Conservation (phyloP, 495 filamentous ascomycete species). For the Penicillium alfredii region DNA sequence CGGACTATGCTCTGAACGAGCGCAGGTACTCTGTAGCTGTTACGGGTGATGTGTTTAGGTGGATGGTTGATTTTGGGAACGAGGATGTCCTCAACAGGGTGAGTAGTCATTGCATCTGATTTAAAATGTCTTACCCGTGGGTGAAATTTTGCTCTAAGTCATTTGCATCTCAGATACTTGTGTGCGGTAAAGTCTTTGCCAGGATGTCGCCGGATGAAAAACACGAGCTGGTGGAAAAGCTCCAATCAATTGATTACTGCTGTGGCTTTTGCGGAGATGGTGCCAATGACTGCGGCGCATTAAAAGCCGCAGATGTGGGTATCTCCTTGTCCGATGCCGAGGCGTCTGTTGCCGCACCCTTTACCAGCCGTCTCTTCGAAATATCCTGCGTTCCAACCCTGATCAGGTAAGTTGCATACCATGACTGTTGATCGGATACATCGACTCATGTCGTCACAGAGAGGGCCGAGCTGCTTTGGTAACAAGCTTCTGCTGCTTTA, state of each 20-base stretch:
- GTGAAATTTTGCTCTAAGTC: no score
- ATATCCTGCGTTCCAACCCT: slow-evolving; percentile 94
- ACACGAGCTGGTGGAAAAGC: slow-evolving; percentile 93
- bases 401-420: slow-evolving; percentile 53
- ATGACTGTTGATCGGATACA: slow-evolving; percentile 2
- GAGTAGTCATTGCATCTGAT: slow-evolving; percentile 11
- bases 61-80: slow-evolving; percentile 86
- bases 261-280: slow-evolving; percentile 97
- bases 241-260: slow-evolving; percentile 94
- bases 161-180: slow-evolving; percentile 60
- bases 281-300: slow-evolving; percentile 94
- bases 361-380: slow-evolving; percentile 93
- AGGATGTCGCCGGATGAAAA: slow-evolving; percentile 99
- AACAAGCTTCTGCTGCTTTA: slow-evolving; percentile 99
- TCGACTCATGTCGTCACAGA: slow-evolving; percentile 29
- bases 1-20: slow-evolving; percentile 72
- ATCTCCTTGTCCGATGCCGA: slow-evolving; percentile 97
- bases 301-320: slow-evolving; percentile 98
- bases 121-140: slow-evolving; percentile 1
- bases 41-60: slow-evolving; percentile 90
- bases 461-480: slow-evolving; percentile 93
- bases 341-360: slow-evolving; percentile 94
- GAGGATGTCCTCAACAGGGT: slow-evolving; percentile 68
- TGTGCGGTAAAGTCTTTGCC: slow-evolving; percentile 88
- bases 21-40: slow-evolving; percentile 83